phyloP scores from a whole-genome alignment of 352 stramenopile species.

The Heterotrichella gracilis region DNA sequence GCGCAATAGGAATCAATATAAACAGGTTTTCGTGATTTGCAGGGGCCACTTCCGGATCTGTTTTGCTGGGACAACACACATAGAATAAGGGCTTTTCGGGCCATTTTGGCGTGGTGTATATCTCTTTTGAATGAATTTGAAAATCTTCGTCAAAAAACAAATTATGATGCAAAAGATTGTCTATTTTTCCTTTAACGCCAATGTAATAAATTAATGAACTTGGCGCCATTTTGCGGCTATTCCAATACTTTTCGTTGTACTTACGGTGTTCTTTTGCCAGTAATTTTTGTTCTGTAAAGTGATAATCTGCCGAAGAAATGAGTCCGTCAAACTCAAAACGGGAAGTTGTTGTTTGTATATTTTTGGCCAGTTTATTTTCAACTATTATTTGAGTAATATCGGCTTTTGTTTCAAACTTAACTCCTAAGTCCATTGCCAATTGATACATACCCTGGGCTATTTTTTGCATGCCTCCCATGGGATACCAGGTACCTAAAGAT shows the following conservation, averaged over 20 bases:
- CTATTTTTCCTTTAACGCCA: slow-evolving; percentile 17
- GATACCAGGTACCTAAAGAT: slow-evolving; percentile 17
- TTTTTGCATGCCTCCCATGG: slow-evolving; percentile 13
- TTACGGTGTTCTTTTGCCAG: slow-evolving; percentile 2
- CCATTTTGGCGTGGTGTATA: slow-evolving; percentile 9
- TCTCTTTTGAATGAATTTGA: slow-evolving; percentile 12
- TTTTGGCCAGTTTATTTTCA: background rate
- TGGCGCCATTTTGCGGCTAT: slow-evolving; percentile 15
- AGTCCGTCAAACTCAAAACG: slow-evolving; percentile 11
- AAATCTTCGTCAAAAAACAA: slow-evolving; percentile 20
- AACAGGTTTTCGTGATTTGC: slow-evolving; percentile 15
- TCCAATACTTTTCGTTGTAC: slow-evolving; percentile 17
- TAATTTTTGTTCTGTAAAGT: slow-evolving; percentile 16
- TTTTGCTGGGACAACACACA: slow-evolving; percentile 17
- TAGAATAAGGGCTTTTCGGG: slow-evolving; percentile 17
- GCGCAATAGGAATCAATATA: slow-evolving; percentile 16
- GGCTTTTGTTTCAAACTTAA: slow-evolving; percentile 14
- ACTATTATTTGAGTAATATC: slow-evolving; percentile 12
- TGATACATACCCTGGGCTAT: slow-evolving; percentile 12
- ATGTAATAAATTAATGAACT: slow-evolving; percentile 18
- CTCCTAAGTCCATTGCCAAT: slow-evolving; percentile 15
- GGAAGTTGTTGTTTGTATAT: background rate
- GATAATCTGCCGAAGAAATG: slow-evolving; percentile 16
- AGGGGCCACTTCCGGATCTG: background rate
- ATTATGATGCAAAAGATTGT: slow-evolving; percentile 17